Base-by-base conservation (phyloP, 805 yeast genomes). In the Spathaspora sp. region DNA sequence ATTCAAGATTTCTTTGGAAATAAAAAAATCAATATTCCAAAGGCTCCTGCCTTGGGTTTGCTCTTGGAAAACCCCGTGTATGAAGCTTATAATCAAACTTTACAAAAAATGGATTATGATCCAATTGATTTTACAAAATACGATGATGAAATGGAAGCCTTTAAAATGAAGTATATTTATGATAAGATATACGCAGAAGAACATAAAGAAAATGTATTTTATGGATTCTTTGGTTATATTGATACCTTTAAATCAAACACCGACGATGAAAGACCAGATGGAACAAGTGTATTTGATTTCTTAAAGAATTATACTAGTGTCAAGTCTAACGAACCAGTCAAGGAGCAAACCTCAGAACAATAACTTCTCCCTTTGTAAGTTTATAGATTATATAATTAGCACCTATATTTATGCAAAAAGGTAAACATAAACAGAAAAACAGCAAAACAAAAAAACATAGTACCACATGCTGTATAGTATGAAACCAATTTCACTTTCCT, bases 21-120 rank as follows among this genome's bases (percentile, higher is more conserved):
- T 1, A 79, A 79, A 40, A 88, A 85, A 62, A 80, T 94, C 55
- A 91, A 92, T 63, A 88, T 94, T 57, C 99, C 99, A 51, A 94
- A 94, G 69, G 99, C 98, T 0, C 99, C 99, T 3, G 96, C 98
- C 26, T 76, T 94, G 54, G 99, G 99, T 0, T 75, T 94, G 51
- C 72, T 94, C 48, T 78, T 94, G 54, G 98, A 94, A 63, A 83
- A 87, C 52, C 99, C 99, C 0, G 96, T 92, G 11, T 94, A 89
- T 66, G 96, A 88, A 47, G 85, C 88, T 12, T 89, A 87, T 67
- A 94, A 94, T 68, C 72, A 77, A 28, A 81, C 82, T 63, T 76
- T 91, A 58, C 77, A 79, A 55, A 82, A 83, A 49, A 82, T 86
- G 61, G 97, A 97, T 18, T 88, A 89, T 65, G 86, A 86, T 29